phyloP scores from a whole-genome alignment of 2,329 filamentous ascomycete genomes.

The Hymenoscyphus fructigenus region DNA sequence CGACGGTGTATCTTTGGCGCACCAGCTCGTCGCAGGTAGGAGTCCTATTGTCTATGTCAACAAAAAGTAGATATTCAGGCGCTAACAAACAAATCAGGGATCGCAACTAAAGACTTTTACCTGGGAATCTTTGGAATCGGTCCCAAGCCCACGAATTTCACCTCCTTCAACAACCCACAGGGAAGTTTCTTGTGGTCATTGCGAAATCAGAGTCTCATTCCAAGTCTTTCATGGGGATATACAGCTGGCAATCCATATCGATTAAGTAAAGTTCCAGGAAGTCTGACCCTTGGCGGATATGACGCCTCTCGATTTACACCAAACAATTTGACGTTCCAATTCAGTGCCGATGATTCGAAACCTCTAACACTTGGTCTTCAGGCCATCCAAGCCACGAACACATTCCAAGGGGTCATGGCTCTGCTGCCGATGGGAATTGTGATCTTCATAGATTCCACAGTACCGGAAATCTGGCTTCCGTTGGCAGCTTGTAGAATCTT shows the following conservation, averaged over 20 bases:
- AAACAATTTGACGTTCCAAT: not conserved
- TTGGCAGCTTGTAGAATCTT: constrained; percentile 36
- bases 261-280: constrained; percentile 35
- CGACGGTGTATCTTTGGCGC: constrained; percentile 25
- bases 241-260: constrained; percentile 43
- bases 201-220: constrained; percentile 38
- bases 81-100: constrained; percentile 9
- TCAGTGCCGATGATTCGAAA: constrained; percentile 10
- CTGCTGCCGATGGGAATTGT: constrained; percentile 30
- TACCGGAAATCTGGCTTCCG: constrained; percentile 39
- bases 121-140: constrained; percentile 41
- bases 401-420: constrained; percentile 5
- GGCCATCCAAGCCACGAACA: constrained; percentile 33
- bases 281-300: constrained; percentile 42
- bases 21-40: constrained; percentile 28
- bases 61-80: not conserved
- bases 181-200: constrained; percentile 39
- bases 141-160: constrained; percentile 41
- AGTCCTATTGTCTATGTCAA: not conserved
- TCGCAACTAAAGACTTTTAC: constrained; percentile 20
- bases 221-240: constrained; percentile 43
- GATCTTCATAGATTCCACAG: constrained; percentile 34
- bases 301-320: constrained; percentile 27
- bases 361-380: constrained; percentile 40
- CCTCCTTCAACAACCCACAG: constrained; percentile 36